These are phyloP conservation scores for Trichoderma pleuroti DNA, from an alignment of 2,329 filamentous ascomycete genomes.

Conservation along the genomic window DNA sequence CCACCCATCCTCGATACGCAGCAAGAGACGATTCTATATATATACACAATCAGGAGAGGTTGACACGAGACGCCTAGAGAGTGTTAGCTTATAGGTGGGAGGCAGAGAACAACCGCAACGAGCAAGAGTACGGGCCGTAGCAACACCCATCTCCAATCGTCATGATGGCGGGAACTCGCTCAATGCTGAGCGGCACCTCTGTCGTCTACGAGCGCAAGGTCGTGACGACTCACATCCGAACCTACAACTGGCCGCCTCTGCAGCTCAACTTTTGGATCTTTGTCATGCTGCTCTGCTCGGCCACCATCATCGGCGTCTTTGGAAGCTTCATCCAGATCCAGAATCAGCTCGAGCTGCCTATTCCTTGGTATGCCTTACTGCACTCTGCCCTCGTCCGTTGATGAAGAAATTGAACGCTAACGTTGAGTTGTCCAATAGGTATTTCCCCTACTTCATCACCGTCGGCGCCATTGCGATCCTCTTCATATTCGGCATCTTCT, in stretches of 20 bases:
- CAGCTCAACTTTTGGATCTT: conserved; percentile 66
- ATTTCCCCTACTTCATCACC: conserved; percentile 64
- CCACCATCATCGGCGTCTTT: conserved; percentile 60
- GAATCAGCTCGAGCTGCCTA: conserved; percentile 48
- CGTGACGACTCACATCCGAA: conserved; percentile 45
- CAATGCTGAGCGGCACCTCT: conserved; percentile 36
- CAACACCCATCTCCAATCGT: neutral
- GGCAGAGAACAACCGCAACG: neutral
- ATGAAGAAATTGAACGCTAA: neutral
- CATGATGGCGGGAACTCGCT: conserved; percentile 17
- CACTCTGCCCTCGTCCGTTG: neutral
- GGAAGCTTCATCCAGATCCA: conserved; percentile 58
- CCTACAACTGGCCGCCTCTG: conserved; percentile 66
- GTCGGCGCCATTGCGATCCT: conserved; percentile 56
- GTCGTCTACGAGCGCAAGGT: conserved; percentile 43
- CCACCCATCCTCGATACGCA: neutral
- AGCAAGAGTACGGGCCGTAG: neutral
- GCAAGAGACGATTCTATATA: neutral
- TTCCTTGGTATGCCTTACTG: conserved; percentile 52
- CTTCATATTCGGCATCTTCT: conserved; percentile 64
- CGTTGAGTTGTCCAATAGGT: conserved; percentile 42
- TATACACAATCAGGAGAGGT: neutral
- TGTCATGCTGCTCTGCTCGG: conserved; percentile 58
- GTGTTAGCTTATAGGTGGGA: neutral
- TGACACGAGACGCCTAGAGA: neutral